Evolutionary conservation across 495 filamentous ascomycete species (phyloP), one percentile per base, ranked within the genome.

Genomic region (Copromyces sp.): DNA sequence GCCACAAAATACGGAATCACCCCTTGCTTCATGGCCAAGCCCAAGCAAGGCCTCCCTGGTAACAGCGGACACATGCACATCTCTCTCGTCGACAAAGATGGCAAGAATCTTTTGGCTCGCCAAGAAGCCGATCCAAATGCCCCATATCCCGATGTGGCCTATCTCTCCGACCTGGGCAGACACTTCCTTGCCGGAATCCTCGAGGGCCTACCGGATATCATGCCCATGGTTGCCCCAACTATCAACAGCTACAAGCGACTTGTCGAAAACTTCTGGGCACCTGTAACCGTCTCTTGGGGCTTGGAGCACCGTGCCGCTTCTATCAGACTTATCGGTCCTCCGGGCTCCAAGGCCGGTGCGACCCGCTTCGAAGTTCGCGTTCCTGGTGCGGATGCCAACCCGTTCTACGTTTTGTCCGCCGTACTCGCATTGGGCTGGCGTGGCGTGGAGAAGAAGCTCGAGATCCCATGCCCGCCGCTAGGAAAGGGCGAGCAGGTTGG

Each of bases 1-100:
- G 93, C 91, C 17, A 91, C 87, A 61, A 92, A 92, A 78, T 91
- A 92, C 81, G 94, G 93, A 61, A 97, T 98, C 77, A 97, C 93
- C 0, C 95, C 95, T 1, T 95, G 93, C 79, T 99, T 99, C 84
- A 99, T 99, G 95, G 95, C 95, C n/a, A 99, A 98, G 79, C 95
- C 95, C 5, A 88, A 91, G 61, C 87, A 95, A 76, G 93, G 93
- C 0, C 82, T 98, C 0, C 95, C 95, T 0, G 95, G 95, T 9
- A 98, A 97, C 80, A 93, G 90, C 61, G 95, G 95, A 2, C 95
- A 99, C 81, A 95, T 97, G 87, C 95, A 99, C 78, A 78, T 98
- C 73, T 97, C 94, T 0, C 78, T 96, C 39, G 89, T 93, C 14
- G 90, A 92, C 75, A 84, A 86, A 45, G 78, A 84, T 24, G 88